Evolutionary conservation across 768 basidiomycete species (phyloP).

Genomic region (Russula lepida): DNA sequence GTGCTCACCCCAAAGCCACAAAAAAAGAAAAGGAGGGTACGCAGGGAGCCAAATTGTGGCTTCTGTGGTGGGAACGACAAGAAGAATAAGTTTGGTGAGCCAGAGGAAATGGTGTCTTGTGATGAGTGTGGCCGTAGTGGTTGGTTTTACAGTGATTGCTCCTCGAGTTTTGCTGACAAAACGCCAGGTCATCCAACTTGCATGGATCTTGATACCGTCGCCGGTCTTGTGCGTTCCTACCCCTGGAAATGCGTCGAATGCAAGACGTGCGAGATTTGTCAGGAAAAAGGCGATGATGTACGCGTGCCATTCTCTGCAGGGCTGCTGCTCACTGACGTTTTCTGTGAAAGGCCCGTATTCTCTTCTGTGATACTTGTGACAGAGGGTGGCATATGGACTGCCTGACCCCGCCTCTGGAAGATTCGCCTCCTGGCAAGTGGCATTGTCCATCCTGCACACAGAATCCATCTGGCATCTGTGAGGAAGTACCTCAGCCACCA

Average conservation of each 20-base stretch:
- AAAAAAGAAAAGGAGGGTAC: conserved; percentile 39
- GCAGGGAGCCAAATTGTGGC: conserved; percentile 61
- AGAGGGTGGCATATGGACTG: conserved; percentile 88
- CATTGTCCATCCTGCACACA: conserved; percentile 53
- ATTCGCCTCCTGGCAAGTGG: conserved; percentile 72
- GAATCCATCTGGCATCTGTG: conserved; percentile 17
- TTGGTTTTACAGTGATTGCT: conserved; percentile 28
- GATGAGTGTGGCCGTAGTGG: conserved; percentile 78
- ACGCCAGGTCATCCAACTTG: conserved; percentile 78
- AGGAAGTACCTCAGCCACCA: conserved; percentile 11
- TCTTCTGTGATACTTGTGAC: conserved; percentile 94
- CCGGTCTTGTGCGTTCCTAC: conserved; percentile 58
- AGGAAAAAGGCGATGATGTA: conserved; percentile 82
- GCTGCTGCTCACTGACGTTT: conserved; percentile 21
- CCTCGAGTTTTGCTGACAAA: conserved; percentile 8
- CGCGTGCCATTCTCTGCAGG: conserved; percentile 29
- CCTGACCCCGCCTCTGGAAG: conserved; percentile 59
- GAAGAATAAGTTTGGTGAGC: conserved; percentile 46
- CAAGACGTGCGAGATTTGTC: conserved; percentile 85
- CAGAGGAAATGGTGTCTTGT: conserved; percentile 73
- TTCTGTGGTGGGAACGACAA: conserved; percentile 65
- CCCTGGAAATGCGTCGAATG: conserved; percentile 87
- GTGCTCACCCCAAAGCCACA: conserved; percentile 33
- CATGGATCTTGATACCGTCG: conserved; percentile 53
- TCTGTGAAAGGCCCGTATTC: conserved; percentile 51